Percentiles rank a stretch among this genome's conserved stretches.
phyloP scores from a whole-genome alignment of 1,284 basidiomycete species.

The Volvariella surrecta region DNA sequence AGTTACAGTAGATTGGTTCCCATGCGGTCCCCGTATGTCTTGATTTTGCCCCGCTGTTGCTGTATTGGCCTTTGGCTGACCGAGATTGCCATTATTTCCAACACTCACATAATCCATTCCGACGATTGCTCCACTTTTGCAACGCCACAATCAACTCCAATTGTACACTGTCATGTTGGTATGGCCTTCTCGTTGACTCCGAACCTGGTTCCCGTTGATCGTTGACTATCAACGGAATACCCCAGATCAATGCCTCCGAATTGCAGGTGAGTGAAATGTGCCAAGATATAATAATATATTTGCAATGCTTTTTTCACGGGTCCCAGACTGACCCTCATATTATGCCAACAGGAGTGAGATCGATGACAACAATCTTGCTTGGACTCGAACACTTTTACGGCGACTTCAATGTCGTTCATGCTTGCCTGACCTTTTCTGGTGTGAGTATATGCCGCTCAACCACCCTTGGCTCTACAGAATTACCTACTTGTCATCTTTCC shows the following conservation, averaged over 20 bases:
- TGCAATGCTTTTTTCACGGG: slow-evolving; percentile 7
- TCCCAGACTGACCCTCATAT: slow-evolving; percentile 2
- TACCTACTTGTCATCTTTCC: not conserved
- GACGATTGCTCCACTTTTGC: too few species aligned
- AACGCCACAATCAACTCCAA: too few species aligned
- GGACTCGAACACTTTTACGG: slow-evolving; percentile 74
- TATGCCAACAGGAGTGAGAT: slow-evolving; percentile 59
- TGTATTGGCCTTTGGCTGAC: slow-evolving; percentile 2
- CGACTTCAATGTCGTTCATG: slow-evolving; percentile 67
- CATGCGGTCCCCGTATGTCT: slow-evolving; percentile 50
- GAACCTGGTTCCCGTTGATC: slow-evolving; percentile 2
- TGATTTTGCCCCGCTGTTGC: slow-evolving; percentile 7
- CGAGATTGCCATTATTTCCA: not conserved
- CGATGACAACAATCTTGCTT: slow-evolving; percentile 76
- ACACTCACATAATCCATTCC: too few species aligned
- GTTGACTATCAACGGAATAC: slow-evolving; percentile 6
- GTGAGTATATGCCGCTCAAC: slow-evolving; percentile 30
- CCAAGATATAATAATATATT: too few species aligned
- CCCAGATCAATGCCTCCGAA: slow-evolving; percentile 61
- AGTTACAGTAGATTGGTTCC: slow-evolving; percentile 74
- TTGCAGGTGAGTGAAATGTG: slow-evolving; percentile 39
- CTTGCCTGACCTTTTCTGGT: slow-evolving; percentile 59
- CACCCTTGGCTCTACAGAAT: not conserved
- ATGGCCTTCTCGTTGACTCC: too few species aligned
- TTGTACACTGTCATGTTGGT: too few species aligned